Evolutionary conservation across 202 grass and related monocot species (phyloP), one percentile per base, ranked within the genome.

Genomic region (Digitaria exilis): DNA sequence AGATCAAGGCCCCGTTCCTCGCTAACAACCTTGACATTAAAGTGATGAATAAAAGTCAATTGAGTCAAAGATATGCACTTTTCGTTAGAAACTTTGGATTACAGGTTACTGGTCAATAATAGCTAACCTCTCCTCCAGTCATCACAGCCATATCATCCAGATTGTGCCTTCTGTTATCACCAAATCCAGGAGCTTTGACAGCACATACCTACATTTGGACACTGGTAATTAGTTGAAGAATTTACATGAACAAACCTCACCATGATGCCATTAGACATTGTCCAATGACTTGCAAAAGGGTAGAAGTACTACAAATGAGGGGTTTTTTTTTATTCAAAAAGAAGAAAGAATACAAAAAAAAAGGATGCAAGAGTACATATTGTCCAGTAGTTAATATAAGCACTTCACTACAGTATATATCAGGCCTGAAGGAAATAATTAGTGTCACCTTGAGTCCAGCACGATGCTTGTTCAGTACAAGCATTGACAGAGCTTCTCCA

Each of bases 171-270:
- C 92, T 98, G 57, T 89, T 95, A 84, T 98, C 95, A 87, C 95
- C 95, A 95, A 93, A 98, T 31, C 95, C 95, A 86, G 95, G 92
- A 71, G 92, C 90, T 91, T 98, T 98, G 58, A 98, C 87, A 37
- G 95, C 95, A 84, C 92, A 98, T 66, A 98, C 87, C 95, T 98
- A 90, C 12, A 91, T 77, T 71, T 42, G 65, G 68, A 58, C 26
- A 37, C 49, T n/a, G 11, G 44, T 34, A 45, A 60, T 78, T 83
- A 82, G 73, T 65, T 67, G 17, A 78, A 58, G 59, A 88, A 86
- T 63, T 81, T 68, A 69, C 42, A 59, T 54, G 82, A 51, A 48
- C 42, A 83, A 21, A 43, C 6, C 74, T 87, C 72, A 70, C 66
- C 39, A 39, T 13, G 51, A 59, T 59, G 49, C 49, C 87, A 6